phyloP scores from a whole-genome alignment of 805 yeast species.

The Ogataea wickerhamii region DNA sequence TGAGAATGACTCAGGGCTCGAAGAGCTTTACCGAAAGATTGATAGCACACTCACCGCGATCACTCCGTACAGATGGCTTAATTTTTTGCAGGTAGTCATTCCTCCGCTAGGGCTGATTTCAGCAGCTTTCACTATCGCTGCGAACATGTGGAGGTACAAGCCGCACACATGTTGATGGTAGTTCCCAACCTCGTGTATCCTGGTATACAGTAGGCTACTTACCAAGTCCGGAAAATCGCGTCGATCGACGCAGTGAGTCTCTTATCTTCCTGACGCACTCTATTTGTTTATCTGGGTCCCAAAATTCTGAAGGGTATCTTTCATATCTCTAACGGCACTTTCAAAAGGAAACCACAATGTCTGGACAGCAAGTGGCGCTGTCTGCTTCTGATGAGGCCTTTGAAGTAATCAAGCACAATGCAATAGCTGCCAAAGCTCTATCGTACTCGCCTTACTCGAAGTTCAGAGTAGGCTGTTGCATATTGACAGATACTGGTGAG shows the following conservation, averaged over 20 bases:
- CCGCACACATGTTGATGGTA: not conserved
- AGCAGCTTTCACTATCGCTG: conserved; percentile 5
- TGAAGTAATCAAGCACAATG: not conserved
- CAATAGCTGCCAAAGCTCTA: conserved; percentile 25
- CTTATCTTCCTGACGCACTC: too few species aligned
- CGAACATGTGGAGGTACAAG: conserved; percentile 2
- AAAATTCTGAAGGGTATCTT: too few species aligned
- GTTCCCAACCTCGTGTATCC: too few species aligned
- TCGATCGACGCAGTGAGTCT: too few species aligned
- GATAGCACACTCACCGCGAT: conserved; percentile 37
- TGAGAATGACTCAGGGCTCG: conserved; percentile 52
- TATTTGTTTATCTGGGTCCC: too few species aligned
- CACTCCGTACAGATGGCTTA: conserved; percentile 33
- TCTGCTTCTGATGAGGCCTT: not conserved
- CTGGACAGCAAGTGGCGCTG: not conserved
- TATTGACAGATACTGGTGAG: conserved; percentile 50
- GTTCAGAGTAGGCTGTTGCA: conserved; percentile 79
- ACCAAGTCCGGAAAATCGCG: too few species aligned
- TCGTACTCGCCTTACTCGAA: conserved; percentile 73
- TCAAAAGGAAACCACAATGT: not conserved
- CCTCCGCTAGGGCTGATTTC: conserved; percentile 20
- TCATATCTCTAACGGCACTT: too few species aligned
- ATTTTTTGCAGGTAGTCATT: conserved; percentile 13
- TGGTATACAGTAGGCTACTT: too few species aligned
- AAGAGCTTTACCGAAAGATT: conserved; percentile 41